Evolutionary conservation across 495 filamentous ascomycete species (phyloP).

Genomic region (Ramalina intermedia): DNA sequence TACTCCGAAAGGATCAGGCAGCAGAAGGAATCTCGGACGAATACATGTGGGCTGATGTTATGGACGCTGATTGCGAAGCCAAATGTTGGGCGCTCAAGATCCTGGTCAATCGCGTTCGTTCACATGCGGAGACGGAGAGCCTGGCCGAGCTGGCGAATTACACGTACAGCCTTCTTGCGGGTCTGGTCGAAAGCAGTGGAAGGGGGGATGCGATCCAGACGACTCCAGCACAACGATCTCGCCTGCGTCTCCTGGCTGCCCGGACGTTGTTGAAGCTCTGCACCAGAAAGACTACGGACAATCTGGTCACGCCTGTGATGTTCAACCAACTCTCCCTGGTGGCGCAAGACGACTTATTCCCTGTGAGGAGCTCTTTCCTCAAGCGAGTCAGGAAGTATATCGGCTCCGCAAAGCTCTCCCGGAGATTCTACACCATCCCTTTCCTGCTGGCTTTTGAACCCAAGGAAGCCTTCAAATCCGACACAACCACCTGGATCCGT

Average conservation of each 20-base stretch:
- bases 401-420: conserved; percentile 47
- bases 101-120: conserved; percentile 73
- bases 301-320: conserved; percentile 49
- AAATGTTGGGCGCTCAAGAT: conserved; percentile 83
- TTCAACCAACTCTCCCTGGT: conserved; percentile 73
- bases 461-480: conserved; percentile 45
- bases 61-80: conserved; percentile 69
- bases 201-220: conserved; percentile 65
- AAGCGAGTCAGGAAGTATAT: conserved; percentile 79
- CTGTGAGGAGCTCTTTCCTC: conserved; percentile 66
- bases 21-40: conserved; percentile 29
- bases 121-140: conserved; percentile 39
- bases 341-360: conserved; percentile 57
- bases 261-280: conserved; percentile 76
- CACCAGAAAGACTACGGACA: conserved; percentile 55
- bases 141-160: conserved; percentile 41
- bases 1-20: conserved; percentile 51
- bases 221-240: conserved; percentile 55
- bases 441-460: conserved; percentile 91
- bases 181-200: conserved; percentile 56
- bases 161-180: conserved; percentile 65
- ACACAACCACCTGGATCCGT: conserved; percentile 75
- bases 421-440: conserved; percentile 72
- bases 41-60: conserved; percentile 53
- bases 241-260: conserved; percentile 68